phyloP scores from a whole-genome alignment of 371 early-diverging fungal genomes.

The Parasitella parasitica region DNA sequence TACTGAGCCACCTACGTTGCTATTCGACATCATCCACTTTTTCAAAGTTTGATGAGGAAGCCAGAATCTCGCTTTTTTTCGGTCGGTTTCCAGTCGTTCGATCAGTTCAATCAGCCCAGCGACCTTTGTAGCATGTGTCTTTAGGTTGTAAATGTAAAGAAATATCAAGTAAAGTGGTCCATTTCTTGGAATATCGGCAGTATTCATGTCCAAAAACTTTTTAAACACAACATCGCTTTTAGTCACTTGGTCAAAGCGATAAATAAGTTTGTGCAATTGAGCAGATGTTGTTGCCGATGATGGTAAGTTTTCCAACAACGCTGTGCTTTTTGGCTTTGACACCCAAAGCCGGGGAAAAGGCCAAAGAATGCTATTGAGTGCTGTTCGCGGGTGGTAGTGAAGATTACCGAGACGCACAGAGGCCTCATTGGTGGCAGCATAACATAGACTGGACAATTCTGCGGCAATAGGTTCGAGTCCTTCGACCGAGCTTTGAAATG shows the following conservation, averaged over 20 bases:
- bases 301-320: background rate
- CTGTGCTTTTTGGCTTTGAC: background rate
- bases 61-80: slow-evolving; percentile 17
- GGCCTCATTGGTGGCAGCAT: slow-evolving; percentile 6
- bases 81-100: slow-evolving; percentile 13
- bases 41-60: slow-evolving; percentile 28
- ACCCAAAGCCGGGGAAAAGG: slow-evolving; percentile 37
- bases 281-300: background rate
- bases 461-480: background rate
- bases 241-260: slow-evolving; percentile 1
- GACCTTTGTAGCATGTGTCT: slow-evolving; percentile 16
- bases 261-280: background rate
- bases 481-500: background rate
- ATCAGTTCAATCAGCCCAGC: slow-evolving; percentile 15
- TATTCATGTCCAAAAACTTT: slow-evolving; percentile 10
- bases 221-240: slow-evolving; percentile 7
- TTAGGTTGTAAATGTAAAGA: slow-evolving; percentile 26
- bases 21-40: slow-evolving; percentile 21
- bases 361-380: slow-evolving; percentile 35
- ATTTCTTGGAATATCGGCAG: slow-evolving; percentile 19
- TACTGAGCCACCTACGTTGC: slow-evolving; percentile 13
- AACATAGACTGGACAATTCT: slow-evolving; percentile 6
- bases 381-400: slow-evolving; percentile 20
- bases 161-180: slow-evolving; percentile 24
- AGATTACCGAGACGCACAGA: background rate